Percentiles rank a stretch among this genome's conserved stretches.
These are phyloP conservation scores for Epichloe brachyelytri DNA, from an alignment of 2,329 filamentous ascomycete species.

Conservation along the genomic window DNA sequence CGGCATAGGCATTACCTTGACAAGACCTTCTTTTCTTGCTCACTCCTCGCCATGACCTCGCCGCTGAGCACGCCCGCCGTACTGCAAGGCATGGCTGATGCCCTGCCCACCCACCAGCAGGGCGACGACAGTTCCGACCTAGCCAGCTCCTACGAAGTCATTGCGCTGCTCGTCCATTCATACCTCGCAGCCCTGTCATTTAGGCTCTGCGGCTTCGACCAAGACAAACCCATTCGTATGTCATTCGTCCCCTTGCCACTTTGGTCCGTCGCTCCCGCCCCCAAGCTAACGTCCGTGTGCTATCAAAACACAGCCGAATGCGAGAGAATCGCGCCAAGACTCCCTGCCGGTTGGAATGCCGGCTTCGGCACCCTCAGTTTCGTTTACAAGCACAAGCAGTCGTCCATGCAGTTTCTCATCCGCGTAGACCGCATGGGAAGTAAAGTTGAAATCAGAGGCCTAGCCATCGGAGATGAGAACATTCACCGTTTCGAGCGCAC, in stretches of 20 bases:
- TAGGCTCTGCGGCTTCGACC: constrained; percentile 66
- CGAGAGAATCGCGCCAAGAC: constrained; percentile 42
- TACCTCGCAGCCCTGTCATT: constrained; percentile 74
- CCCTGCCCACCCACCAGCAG: constrained; percentile 39
- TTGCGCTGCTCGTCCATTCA: constrained; percentile 74
- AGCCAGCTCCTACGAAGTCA: constrained; percentile 63
- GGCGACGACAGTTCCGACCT: constrained; percentile 47
- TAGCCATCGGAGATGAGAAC: constrained; percentile 68
- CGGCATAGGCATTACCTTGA: background rate
- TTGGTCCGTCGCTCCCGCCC: background rate
- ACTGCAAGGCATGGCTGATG: constrained; percentile 44
- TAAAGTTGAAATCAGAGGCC: constrained; percentile 72
- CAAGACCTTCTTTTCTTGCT: background rate
- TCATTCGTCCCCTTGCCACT: background rate
- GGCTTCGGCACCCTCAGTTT: constrained; percentile 62
- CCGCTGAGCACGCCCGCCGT: constrained; percentile 24
- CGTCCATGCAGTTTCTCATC: constrained; percentile 70
- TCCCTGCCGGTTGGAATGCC: constrained; percentile 72
- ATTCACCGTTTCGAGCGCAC: constrained; percentile 66
- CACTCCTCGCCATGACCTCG: constrained; percentile 12
- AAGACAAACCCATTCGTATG: constrained; percentile 63
- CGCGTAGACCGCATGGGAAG: constrained; percentile 70
- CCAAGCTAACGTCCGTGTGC: background rate
- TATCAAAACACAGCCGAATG: constrained; percentile 26
- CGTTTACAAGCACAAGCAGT: constrained; percentile 76